These are phyloP conservation scores for Claviceps sorghi DNA, from an alignment of 2,329 filamentous ascomycete genomes.

Conservation along the genomic window DNA sequence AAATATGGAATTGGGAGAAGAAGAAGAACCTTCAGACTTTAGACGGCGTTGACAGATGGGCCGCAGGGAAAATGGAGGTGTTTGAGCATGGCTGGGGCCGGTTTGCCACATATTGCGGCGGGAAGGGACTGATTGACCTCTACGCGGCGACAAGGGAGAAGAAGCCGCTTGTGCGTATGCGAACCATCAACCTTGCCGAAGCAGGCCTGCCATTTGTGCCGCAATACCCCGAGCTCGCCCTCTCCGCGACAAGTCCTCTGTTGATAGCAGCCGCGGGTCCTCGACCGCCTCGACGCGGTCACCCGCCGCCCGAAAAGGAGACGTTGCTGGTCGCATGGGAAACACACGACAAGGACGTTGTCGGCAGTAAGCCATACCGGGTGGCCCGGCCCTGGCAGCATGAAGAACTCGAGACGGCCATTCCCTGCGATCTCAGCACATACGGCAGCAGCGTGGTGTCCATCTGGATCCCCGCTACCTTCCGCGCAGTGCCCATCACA, in stretches of 20 bases:
- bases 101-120: constrained; percentile 21
- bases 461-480: constrained; percentile 26
- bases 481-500: constrained; percentile 18
- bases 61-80: constrained; percentile 20
- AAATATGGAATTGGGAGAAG: constrained; percentile 25
- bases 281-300: constrained; percentile 21
- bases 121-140: constrained; percentile 19
- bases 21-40: constrained; percentile 26
- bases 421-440: constrained; percentile 21
- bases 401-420: constrained; percentile 23
- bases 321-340: constrained; percentile 27
- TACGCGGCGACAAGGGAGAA: constrained; percentile 18
- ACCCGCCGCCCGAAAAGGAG: constrained; percentile 23
- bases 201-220: constrained; percentile 23
- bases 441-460: constrained; percentile 25
- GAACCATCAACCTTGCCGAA: constrained; percentile 20
- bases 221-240: constrained; percentile 25
- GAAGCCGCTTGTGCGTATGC: constrained; percentile 22
- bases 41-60: constrained; percentile 24
- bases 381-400: constrained; percentile 23
- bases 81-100: constrained; percentile 20
- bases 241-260: constrained; percentile 24
- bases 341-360: constrained; percentile 14
- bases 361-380: constrained; percentile 19
- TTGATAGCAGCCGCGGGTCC: constrained; percentile 25